A percentile compares a stretch with the other conserved stretches of the same genome.
These are phyloP conservation scores for Colletotrichum kahawae DNA, from an alignment of 2,329 filamentous ascomycete species.

Conservation along the genomic window DNA sequence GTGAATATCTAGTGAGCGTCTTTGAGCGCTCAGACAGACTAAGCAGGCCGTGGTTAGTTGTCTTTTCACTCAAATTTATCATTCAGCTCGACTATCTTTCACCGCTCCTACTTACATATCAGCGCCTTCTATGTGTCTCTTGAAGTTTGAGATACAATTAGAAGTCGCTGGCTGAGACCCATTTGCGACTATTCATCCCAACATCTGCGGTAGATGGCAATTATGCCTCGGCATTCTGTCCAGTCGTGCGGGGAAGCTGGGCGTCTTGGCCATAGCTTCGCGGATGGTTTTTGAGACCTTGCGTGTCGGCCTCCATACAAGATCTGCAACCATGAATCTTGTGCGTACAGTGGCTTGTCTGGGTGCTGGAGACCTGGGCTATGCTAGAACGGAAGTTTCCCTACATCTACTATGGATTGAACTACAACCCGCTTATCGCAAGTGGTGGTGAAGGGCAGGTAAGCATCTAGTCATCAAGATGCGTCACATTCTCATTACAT, in stretches of 20 bases:
- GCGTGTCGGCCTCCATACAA: not conserved
- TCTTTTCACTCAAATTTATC: not conserved
- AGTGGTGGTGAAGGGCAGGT: not conserved
- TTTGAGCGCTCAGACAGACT: not conserved
- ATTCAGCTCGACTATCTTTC: rapidly evolving
- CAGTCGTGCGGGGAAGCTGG: slow-evolving; percentile 1
- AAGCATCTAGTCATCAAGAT: not conserved
- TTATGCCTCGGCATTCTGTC: not conserved
- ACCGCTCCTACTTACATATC: not conserved
- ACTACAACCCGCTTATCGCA: not conserved
- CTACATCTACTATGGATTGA: not conserved
- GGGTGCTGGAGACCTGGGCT: not conserved
- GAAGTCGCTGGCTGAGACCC: not conserved
- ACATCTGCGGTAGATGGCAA: not conserved
- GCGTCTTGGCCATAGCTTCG: not conserved
- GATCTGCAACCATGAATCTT: not conserved
- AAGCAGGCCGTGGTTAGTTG: not conserved
- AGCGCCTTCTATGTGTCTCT: not conserved
- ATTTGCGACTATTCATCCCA: not conserved
- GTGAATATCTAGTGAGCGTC: not conserved
- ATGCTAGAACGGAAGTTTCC: not conserved
- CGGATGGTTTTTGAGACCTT: too few relatives aligned
- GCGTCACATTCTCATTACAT: not conserved
- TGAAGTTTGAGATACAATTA: not conserved
- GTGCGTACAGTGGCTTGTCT: not conserved